Evolutionary conservation across 2,329 filamentous ascomycete species (phyloP).

Genomic region (Talaromyces sp.): DNA sequence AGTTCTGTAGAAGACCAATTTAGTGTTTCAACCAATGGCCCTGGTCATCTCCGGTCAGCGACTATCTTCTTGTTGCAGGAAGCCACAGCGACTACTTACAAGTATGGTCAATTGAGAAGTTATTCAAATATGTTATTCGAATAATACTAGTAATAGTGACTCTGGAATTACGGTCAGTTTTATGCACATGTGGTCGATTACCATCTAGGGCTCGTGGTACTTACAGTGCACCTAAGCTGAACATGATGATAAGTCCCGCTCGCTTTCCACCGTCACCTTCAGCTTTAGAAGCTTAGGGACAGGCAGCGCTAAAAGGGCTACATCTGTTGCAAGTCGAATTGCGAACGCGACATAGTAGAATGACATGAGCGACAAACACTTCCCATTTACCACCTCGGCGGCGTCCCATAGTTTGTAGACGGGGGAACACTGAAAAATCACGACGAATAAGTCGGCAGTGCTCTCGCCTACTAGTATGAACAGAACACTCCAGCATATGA

Average conservation of each 20-base stretch:
- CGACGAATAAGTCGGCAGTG: constrained; percentile 72
- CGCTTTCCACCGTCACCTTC: constrained; percentile 21
- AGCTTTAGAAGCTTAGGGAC: constrained; percentile 19
- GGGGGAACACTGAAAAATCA: constrained; percentile 38
- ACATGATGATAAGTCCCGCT: constrained; percentile 22
- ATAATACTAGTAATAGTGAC: constrained; percentile 24
- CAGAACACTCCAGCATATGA: constrained; percentile 17
- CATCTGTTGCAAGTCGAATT: constrained; percentile 19
- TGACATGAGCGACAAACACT: constrained; percentile 13
- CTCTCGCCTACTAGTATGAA: constrained; percentile 60
- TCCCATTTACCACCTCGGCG: constrained; percentile 6
- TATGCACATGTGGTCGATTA: no score
- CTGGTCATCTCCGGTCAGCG: constrained; percentile 10
- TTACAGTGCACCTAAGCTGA: constrained; percentile 23
- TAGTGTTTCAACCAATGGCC: constrained; percentile 21
- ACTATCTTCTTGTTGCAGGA: no score
- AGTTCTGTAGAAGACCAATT: constrained; percentile 28
- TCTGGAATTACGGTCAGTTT: constrained; percentile 3
- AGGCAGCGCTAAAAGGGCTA: constrained; percentile 21
- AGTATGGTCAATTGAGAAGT: constrained; percentile 20
- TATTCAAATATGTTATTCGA: constrained; percentile 22
- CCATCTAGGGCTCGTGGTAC: background rate
- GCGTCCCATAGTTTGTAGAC: constrained; percentile 24
- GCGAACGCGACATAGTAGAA: constrained; percentile 25
- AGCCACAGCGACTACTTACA: constrained; percentile 14